phyloP scores from a whole-genome alignment of 78 protist genomes.

The Dictyostelium capitatum region DNA sequence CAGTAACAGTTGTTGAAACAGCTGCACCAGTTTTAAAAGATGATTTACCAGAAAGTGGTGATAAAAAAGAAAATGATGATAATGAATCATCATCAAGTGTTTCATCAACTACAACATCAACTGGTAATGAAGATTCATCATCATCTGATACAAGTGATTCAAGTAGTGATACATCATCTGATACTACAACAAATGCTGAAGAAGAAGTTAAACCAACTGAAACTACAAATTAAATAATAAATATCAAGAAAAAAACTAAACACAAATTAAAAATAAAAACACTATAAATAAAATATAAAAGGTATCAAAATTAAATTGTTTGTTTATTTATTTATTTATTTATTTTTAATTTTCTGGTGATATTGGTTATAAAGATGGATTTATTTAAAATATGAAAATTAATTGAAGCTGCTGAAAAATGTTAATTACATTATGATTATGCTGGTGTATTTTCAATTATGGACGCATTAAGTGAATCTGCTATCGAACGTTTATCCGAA shows the following conservation, averaged over 20 bases:
- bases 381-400: no score
- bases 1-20: neutral
- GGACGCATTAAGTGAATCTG: neutral
- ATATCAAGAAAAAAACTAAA: no score
- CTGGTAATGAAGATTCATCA: neutral
- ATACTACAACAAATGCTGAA: no score
- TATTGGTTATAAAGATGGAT: no score
- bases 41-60: neutral
- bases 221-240: neutral
- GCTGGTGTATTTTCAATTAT: slow-evolving; percentile 40
- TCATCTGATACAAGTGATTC: neutral
- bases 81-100: slow-evolving; percentile 5
- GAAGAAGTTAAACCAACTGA: neutral
- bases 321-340: no score
- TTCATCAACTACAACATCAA: neutral
- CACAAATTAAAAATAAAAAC: no score
- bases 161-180: neutral
- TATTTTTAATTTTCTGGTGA: no score
- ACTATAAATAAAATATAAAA: no score
- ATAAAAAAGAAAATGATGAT: slow-evolving; percentile 6
- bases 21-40: neutral
- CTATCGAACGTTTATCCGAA: slow-evolving; percentile 54
- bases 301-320: no score
- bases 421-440: slow-evolving; percentile 21
- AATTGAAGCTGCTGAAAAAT: slow-evolving; percentile 66